phyloP scores from a whole-genome alignment of 768 basidiomycete genomes.

The Auricularia heimuer region DNA sequence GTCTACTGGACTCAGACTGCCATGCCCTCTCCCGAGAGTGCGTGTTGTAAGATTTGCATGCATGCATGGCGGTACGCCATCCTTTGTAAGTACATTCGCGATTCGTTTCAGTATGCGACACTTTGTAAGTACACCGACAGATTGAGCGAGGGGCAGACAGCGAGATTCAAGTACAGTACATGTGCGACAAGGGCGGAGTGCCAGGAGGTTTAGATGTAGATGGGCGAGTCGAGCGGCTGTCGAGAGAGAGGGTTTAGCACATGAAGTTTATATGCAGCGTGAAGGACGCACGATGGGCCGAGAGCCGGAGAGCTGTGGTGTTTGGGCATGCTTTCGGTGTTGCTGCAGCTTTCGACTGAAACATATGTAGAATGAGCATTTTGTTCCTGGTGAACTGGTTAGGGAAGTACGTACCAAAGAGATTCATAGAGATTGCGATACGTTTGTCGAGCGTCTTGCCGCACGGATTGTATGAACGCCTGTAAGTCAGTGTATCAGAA shows the following conservation, averaged over 20 bases:
- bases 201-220: neutral
- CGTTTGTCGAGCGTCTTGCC: neutral
- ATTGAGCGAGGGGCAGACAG: too few species aligned
- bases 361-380: too few species aligned
- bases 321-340: neutral
- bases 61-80: too few species aligned
- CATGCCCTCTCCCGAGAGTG: too few species aligned
- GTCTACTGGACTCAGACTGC: too few species aligned
- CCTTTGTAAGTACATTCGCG: too few species aligned
- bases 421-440: neutral
- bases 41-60: too few species aligned
- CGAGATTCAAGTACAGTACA: too few species aligned
- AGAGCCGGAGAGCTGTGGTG: neutral
- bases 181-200: too few species aligned
- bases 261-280: neutral
- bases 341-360: neutral
- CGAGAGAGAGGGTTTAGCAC: neutral
- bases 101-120: too few species aligned
- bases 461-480: conserved; percentile 3
- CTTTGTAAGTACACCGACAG: too few species aligned
- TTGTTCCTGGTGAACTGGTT: neutral
- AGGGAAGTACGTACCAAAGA: neutral
- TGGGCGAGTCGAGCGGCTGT: neutral
- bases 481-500: neutral
- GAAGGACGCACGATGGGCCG: neutral